Evolutionary conservation across 148 eudicot species (phyloP), one percentile per base, ranked within the genome.

Genomic region (Suaeda aralocaspica): DNA sequence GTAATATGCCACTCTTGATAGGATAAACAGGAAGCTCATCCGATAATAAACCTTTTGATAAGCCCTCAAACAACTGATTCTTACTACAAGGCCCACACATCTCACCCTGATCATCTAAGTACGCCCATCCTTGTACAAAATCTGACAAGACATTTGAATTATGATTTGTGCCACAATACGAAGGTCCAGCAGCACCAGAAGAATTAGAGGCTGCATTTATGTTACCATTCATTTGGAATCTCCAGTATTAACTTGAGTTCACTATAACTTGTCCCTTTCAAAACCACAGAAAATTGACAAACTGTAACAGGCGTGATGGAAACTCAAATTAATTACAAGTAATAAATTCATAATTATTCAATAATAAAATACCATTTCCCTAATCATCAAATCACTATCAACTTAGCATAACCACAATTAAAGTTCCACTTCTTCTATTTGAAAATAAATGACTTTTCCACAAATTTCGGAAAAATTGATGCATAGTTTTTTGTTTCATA

Each of bases 1-100:
- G 36, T 26, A 91, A 55, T 66, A 76, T 60, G 41, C 96, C 97
- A 74, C 86, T 84, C 24, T 82, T 7, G 50, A 94, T 51, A 53
- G 99, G 96, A 72, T 94, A 94, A 53, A 94, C 91, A 50, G 80
- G 88, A 79, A 94, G 97, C 71, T 87, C 96, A 5, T 81, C 88
- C 1, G 99, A 97, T 80, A 94, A 71, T 75, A 86, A 94, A 26
- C 96, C 88, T 49, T 88, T 82, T 14, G 85, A 76, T 31, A 94
- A 80, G 59, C 99, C 99, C 80, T 91, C 96, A 51, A 73, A 82
- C 69, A 94, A 74, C 78, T 94, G 99, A 71, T 91, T 87, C 59
- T 86, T 81, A 63, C 89, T 74, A 72, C 91, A 94, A 18, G 99
- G 99, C 36, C 99, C 99, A 73, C 97, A 91, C 92, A 91, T 87